phyloP scores from a whole-genome alignment of 345 rosid species.

The Arabidopsis suecica region DNA sequence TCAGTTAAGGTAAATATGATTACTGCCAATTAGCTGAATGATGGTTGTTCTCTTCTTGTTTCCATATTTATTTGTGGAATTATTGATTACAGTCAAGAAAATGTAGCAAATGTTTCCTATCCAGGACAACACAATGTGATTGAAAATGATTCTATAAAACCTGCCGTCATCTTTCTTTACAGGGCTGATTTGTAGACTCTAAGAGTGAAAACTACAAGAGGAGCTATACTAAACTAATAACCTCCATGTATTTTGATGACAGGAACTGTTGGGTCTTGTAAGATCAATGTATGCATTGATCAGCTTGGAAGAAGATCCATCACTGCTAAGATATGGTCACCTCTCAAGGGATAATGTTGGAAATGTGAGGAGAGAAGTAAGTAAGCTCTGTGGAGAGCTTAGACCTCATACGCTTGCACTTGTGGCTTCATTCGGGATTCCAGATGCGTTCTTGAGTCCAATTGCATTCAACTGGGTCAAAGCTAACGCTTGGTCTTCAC shows the following conservation, averaged over 20 bases:
- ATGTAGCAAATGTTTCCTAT: not conserved
- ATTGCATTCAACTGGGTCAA: slow-evolving; percentile 89
- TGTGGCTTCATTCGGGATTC: slow-evolving; percentile 78
- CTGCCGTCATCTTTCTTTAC: not conserved
- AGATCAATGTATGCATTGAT: slow-evolving; percentile 73
- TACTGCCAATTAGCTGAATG: not conserved
- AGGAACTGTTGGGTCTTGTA: slow-evolving; percentile 62
- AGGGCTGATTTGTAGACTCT: not conserved
- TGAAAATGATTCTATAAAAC: not conserved
- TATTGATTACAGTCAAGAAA: not conserved
- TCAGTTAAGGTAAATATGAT: slow-evolving; percentile 60
- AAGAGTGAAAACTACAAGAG: not conserved
- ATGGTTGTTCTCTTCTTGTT: slow-evolving; percentile 1
- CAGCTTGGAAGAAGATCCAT: slow-evolving; percentile 76
- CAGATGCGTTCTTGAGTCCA: slow-evolving; percentile 76
- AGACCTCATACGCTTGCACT: slow-evolving; percentile 80
- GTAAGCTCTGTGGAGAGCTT: slow-evolving; percentile 67
- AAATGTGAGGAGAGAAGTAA: slow-evolving; percentile 69
- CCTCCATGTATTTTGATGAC: slow-evolving; percentile 6
- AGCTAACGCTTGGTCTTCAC: slow-evolving; percentile 76
- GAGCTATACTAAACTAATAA: not conserved
- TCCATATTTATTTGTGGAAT: not conserved
- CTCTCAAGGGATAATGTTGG: slow-evolving; percentile 63
- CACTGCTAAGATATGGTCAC: slow-evolving; percentile 73
- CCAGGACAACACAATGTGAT: not conserved